Base-by-base conservation (phyloP, 352 stramenopile species). In the Pilasporangium apinafurcum region DNA sequence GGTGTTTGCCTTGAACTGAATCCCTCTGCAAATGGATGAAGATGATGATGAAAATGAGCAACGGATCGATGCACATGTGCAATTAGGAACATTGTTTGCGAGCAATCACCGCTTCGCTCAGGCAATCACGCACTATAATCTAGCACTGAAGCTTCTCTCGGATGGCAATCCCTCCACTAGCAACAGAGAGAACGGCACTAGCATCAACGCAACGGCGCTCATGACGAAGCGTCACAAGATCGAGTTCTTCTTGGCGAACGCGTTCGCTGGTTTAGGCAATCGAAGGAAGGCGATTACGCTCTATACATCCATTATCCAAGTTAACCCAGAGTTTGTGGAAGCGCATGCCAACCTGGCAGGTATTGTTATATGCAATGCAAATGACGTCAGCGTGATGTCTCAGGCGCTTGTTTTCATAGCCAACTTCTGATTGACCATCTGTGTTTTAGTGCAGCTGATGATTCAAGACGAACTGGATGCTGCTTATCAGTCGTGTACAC, bases 331-430 rank as follows among this genome's bases (percentile, higher is more conserved):
- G 14, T 73, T 56, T 31, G 62, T 62, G 14, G 62, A 68, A 34
- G 72, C 59, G 24, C 61, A 62, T 17, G 69, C 66, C n/a, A 88
- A 91, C 41, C 37, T 84, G 5, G 71, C 62, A 30, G 56, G 49
- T 58, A 36, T 39, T 40, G 31, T 32, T 8, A 18, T 44, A 36
- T 26, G 2, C n/a, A 17, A 6, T 5, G 1, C 25, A 22, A 22
- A 30, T 4, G 6, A 28, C 4, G 8, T 42, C 17, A 14, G 20
- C 20, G 4, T 25, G 13, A 16, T 24, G 35, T 40, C 17, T 4
- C 3, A 8, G 21, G 3, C 34, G n/a, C 2, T 17, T 33, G 2
- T 16, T n/a, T 27, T 40, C 9, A 17, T 31, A 27, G 16, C 33
- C 6, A 18, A 16, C 9, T 37, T 18, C 9, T 25, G 9, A 24